These are phyloP conservation scores for Paraglomus brasilianum DNA, from an alignment of 192 early-diverging fungal species.

Conservation along the genomic window DNA sequence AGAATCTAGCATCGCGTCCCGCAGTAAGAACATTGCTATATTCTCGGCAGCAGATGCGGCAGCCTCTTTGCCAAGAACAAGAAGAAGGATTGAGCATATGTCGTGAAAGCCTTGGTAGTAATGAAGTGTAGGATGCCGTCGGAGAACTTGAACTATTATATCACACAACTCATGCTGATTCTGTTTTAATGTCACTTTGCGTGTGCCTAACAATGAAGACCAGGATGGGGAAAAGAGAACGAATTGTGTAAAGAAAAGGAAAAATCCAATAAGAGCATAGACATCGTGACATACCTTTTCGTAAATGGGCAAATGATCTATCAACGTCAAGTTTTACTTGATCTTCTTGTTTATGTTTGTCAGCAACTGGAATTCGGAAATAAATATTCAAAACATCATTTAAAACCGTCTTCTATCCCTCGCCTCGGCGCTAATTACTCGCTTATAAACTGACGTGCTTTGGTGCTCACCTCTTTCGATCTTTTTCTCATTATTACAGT, in stretches of 20 bases:
- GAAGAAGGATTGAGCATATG: slow-evolving; percentile 47
- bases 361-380: slow-evolving; percentile 1
- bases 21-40: slow-evolving; percentile 52
- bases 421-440: slow-evolving; percentile 19
- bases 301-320: slow-evolving; percentile 47
- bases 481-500: neutral
- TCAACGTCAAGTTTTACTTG: slow-evolving; percentile 51
- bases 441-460: slow-evolving; percentile 49
- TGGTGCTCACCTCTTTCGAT: neutral
- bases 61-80: slow-evolving; percentile 41
- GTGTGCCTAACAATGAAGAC: neutral
- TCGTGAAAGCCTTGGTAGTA: slow-evolving; percentile 65
- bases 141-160: slow-evolving; percentile 50
- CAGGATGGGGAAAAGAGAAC: no score
- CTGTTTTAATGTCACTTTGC: slow-evolving; percentile 28
- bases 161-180: slow-evolving; percentile 47
- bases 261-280: no score
- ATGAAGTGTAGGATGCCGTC: slow-evolving; percentile 44
- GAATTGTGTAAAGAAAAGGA: no score
- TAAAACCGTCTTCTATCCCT: neutral
- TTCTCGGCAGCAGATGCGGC: slow-evolving; percentile 44
- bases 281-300: slow-evolving; percentile 39
- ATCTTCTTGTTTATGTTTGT: slow-evolving; percentile 46
- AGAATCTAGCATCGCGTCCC: slow-evolving; percentile 54
- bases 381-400: neutral